phyloP scores from a whole-genome alignment of 2,329 filamentous ascomycete species.

The Leptographium lundbergii region DNA sequence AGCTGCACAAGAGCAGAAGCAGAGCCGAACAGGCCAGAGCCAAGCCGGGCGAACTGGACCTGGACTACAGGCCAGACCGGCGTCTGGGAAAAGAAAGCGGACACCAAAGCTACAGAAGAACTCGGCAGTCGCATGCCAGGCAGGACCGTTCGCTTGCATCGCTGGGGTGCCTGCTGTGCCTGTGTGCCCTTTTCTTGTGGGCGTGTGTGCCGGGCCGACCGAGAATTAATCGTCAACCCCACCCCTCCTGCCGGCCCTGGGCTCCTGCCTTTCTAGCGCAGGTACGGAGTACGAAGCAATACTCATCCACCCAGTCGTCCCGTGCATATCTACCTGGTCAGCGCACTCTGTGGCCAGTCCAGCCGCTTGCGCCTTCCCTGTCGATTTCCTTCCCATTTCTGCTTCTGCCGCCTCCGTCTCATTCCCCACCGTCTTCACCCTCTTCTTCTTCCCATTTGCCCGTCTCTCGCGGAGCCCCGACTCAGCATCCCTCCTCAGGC shows the following conservation, averaged over 20 bases:
- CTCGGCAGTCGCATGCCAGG: background rate
- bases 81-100: background rate
- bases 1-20: background rate
- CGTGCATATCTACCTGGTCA: conserved; percentile 3
- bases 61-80: too few species aligned
- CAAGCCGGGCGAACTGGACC: too few species aligned
- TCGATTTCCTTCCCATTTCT: background rate
- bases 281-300: conserved; percentile 1
- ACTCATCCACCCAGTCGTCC: background rate
- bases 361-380: conserved; percentile 3
- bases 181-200: background rate
- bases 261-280: conserved; percentile 2
- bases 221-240: background rate
- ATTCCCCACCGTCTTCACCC: background rate
- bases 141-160: background rate
- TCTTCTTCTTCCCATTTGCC: background rate
- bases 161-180: background rate
- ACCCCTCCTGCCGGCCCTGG: conserved; percentile 1
- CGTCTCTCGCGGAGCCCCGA: background rate
- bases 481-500: background rate
- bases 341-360: background rate
- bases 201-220: background rate
- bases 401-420: background rate
- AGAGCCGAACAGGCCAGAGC: too few species aligned
- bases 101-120: background rate